Conservation (phyloP, 495 filamentous ascomycete species). For the Poronia punctata region DNA sequence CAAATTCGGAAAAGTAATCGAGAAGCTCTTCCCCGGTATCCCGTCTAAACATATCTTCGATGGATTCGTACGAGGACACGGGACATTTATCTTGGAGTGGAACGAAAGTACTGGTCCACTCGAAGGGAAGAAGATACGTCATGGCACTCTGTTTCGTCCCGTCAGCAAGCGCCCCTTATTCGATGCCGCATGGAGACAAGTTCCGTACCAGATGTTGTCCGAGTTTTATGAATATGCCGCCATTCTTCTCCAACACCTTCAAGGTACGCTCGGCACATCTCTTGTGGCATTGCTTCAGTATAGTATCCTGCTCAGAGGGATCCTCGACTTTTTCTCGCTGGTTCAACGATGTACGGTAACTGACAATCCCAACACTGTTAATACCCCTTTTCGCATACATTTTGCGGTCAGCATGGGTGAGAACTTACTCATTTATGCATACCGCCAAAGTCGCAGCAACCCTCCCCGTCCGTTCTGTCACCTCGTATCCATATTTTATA, state of each 20-base stretch:
- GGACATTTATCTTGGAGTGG: slow-evolving; percentile 95
- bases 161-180: slow-evolving; percentile 12
- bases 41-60: slow-evolving; percentile 72
- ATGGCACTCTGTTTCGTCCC: slow-evolving; percentile 61
- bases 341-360: slow-evolving; percentile 78
- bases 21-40: slow-evolving; percentile 77
- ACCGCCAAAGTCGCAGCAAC: slow-evolving; percentile 70
- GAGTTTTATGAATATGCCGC: slow-evolving; percentile 96
- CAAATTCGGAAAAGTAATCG: slow-evolving; percentile 81
- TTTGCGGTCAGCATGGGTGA: neutral
- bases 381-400: neutral
- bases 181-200: neutral
- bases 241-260: slow-evolving; percentile 83
- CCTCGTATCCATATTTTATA: slow-evolving; percentile 63
- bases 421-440: slow-evolving; percentile 83
- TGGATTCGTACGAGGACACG: slow-evolving; percentile 82
- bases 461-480: slow-evolving; percentile 68
- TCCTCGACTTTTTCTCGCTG: slow-evolving; percentile 51
- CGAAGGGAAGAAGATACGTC: slow-evolving; percentile 86
- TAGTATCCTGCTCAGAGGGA: slow-evolving; percentile 51
- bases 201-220: slow-evolving; percentile 74
- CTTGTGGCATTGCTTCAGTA: slow-evolving; percentile 83
- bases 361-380: slow-evolving; percentile 25
- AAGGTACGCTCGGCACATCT: slow-evolving; percentile 82
- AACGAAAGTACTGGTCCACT: slow-evolving; percentile 96